Evolutionary conservation across 208 protist species (phyloP).

Genomic region (Leishmania amazonensis): DNA sequence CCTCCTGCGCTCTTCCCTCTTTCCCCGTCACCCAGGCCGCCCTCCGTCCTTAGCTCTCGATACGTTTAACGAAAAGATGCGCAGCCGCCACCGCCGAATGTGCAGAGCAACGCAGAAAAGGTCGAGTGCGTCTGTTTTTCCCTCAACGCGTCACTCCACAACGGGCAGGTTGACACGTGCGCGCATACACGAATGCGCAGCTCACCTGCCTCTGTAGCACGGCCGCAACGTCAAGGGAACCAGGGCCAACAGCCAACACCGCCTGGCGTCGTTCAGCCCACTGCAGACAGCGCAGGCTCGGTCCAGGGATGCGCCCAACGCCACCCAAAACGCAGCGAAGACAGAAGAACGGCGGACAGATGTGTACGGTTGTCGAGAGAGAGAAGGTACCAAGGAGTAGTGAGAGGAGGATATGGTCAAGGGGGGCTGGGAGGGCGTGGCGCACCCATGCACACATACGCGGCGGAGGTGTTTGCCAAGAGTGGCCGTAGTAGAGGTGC

Average conservation of each 20-base stretch:
- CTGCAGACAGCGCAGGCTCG: not conserved
- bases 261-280: not conserved
- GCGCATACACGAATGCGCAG: not conserved
- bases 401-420: too few species aligned
- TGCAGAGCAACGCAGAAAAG: not conserved
- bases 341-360: too few species aligned
- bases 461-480: not conserved
- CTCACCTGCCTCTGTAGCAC: not conserved
- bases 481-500: not conserved
- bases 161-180: not conserved
- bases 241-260: not conserved
- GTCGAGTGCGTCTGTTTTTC: too few species aligned
- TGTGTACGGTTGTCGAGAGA: not conserved
- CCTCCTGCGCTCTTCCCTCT: not conserved
- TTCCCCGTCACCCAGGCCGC: not conserved
- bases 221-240: not conserved
- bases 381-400: not conserved
- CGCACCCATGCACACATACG: not conserved
- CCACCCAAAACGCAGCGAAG: conserved; percentile 1
- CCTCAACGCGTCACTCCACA: not conserved
- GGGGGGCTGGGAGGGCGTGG: too few species aligned
- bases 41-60: not conserved
- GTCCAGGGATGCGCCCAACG: not conserved
- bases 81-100: not conserved
- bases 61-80: not conserved